Conservation (phyloP, 2,329 filamentous ascomycete genomes). For the Pseudogymnoascus sp. region DNA sequence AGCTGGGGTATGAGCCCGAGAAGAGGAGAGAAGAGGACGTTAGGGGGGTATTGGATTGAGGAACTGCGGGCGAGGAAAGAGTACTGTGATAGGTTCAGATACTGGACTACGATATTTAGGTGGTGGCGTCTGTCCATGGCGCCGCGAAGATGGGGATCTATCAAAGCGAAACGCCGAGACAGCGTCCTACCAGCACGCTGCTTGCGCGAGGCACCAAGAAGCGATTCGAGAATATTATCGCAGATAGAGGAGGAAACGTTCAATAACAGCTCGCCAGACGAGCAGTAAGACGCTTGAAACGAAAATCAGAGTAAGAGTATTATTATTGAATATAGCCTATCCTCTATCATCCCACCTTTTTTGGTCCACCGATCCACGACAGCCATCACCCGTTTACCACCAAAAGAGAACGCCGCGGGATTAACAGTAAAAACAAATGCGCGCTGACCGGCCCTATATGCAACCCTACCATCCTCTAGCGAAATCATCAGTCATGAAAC, state of each 20-base stretch:
- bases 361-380: neutral
- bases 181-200: neutral
- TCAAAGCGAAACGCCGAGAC: neutral
- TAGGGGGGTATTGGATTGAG: neutral
- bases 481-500: constrained; percentile 5
- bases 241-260: neutral
- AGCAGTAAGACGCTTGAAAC: neutral
- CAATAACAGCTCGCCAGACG: neutral
- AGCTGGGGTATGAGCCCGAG: neutral
- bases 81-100: neutral
- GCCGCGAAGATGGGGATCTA: neutral
- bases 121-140: neutral
- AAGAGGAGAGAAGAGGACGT: neutral
- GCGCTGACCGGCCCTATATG: constrained; percentile 7
- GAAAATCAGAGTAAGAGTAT: neutral
- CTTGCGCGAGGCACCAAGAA: neutral
- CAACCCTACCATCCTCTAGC: constrained; percentile 6
- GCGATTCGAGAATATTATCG: neutral
- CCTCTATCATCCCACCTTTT: neutral
- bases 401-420: neutral
- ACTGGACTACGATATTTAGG: neutral
- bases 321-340: neutral
- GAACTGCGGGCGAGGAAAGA: neutral
- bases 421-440: constrained; percentile 1
- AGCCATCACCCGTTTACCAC: neutral